phyloP scores from a whole-genome alignment of 2,329 filamentous ascomycete species.

The Raffaelea arxii region DNA sequence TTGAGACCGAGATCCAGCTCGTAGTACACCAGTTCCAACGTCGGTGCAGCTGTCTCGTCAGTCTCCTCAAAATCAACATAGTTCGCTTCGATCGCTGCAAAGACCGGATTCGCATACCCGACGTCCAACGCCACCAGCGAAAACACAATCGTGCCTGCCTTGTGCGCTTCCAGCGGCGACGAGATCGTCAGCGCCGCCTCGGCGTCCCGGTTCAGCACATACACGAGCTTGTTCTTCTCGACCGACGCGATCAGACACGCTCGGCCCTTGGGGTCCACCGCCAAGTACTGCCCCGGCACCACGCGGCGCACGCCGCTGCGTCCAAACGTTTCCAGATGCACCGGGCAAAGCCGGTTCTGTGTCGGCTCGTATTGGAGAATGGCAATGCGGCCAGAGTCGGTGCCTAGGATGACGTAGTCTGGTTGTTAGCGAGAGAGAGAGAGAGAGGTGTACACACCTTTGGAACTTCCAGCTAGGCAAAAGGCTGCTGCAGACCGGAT shows the following conservation, averaged over 20 bases:
- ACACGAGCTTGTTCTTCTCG: constrained; percentile 99
- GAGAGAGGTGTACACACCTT: constrained; percentile 59
- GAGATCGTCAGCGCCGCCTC: constrained; percentile 95
- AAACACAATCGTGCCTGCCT: constrained; percentile 81
- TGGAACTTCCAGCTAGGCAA: constrained; percentile 83
- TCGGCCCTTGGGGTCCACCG: constrained; percentile 88
- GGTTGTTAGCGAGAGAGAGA: constrained; percentile 14
- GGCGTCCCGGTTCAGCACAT: constrained; percentile 90
- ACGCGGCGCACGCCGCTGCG: constrained; percentile 93
- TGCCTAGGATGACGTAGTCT: constrained; percentile 95
- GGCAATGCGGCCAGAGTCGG: constrained; percentile 89
- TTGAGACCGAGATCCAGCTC: constrained; percentile 95
- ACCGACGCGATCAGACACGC: constrained; percentile 88
- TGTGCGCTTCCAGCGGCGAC: constrained; percentile 92
- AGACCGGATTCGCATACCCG: constrained; percentile 93
- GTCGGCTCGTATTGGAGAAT: constrained; percentile 85
- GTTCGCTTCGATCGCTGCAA: constrained; percentile 88
- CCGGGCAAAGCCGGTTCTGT: constrained; percentile 76
- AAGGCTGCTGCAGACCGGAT: constrained; percentile 84
- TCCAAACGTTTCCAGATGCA: constrained; percentile 95
- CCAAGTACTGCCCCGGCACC: constrained; percentile 90
- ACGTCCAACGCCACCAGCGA: constrained; percentile 84
- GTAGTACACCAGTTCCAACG: constrained; percentile 93
- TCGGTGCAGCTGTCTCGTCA: constrained; percentile 70
- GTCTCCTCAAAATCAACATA: constrained; percentile 87